Evolutionary conservation across 306 rosid genomes (phyloP), one percentile per base, ranked within the genome.

Genomic region (Quillaja saponaria): DNA sequence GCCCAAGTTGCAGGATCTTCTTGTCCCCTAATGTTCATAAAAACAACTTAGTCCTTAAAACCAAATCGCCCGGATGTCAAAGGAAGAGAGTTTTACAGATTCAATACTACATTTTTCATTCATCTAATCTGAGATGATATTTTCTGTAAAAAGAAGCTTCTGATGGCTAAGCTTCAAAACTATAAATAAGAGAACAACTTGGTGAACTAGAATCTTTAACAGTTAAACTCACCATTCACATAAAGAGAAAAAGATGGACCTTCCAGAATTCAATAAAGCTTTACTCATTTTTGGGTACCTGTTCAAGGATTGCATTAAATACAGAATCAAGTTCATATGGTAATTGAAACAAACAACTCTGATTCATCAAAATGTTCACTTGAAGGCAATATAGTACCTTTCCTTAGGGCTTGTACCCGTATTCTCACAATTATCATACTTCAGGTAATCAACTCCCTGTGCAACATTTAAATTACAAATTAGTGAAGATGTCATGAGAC

Each of bases 371-470:
- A 1, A 25, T 19, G 42, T 57, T 48, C 59, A 57, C 11, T 34
- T 25, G 13, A 48, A 34, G 55, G 18, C 14, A 48, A 25, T 28
- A 41, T 8, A 10, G 19, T 73, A 85, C 96, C 96, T 83, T 49
- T 77, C 66, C 69, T 71, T 81, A 16, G 96, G 94, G 51, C 75
- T 78, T 61, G 78, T 58, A 28, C 83, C 55, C 37, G 66, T 56
- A 64, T 79, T 79, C 44, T 72, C 37, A 77, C 96, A 85, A 37
- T 88, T 88, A 55, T 85, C 96, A 73, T 88, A 88, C 75, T 88
- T 88, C 84, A 88, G 79, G 77, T 79, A 88, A 63, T 88, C 96
- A 57, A 88, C 35, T 33, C 82, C 88, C 96, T 88, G 37, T 28
- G 16, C 21, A 44, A 50, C 17, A 53, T 61, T 64, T 18, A 50